These are phyloP conservation scores for Chlamydomonas sp. DNA, from an alignment of 139 green algal genomes.

Conservation along the genomic window DNA sequence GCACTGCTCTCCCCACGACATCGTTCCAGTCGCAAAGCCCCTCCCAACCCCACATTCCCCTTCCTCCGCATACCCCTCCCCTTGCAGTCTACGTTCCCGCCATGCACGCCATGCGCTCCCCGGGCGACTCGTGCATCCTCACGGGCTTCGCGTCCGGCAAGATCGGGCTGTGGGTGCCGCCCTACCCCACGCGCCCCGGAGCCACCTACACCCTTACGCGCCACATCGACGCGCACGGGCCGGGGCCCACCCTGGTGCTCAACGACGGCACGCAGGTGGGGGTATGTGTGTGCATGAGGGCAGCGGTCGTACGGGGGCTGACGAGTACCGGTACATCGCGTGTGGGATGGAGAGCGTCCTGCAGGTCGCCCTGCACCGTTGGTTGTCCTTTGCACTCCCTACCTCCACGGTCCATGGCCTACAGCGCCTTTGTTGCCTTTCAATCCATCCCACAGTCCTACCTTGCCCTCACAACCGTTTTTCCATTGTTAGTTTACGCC, in stretches of 20 bases:
- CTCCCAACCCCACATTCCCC: no score
- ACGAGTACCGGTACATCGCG: no score
- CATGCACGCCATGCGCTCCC: conserved; percentile 54
- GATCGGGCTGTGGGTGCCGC: conserved; percentile 63
- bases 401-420: no score
- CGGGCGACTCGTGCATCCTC: conserved; percentile 63
- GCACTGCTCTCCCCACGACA: no score
- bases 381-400: no score
- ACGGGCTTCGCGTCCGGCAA: conserved; percentile 62
- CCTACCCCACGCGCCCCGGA: conserved; percentile 61
- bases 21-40: no score
- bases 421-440: no score
- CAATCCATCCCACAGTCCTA: not conserved
- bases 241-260: conserved; percentile 37
- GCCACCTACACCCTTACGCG: conserved; percentile 53
- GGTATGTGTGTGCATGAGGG: not conserved
- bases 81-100: conserved; percentile 59
- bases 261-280: conserved; percentile 62
- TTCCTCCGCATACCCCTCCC: not conserved
- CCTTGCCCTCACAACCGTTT: not conserved
- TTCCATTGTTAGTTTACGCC: no score
- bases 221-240: conserved; percentile 53
- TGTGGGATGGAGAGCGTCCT: no score
- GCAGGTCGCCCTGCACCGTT: no score
- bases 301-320: no score